Conservation (phyloP, 1,139 yeast species). For the Geotrichum siamense region DNA sequence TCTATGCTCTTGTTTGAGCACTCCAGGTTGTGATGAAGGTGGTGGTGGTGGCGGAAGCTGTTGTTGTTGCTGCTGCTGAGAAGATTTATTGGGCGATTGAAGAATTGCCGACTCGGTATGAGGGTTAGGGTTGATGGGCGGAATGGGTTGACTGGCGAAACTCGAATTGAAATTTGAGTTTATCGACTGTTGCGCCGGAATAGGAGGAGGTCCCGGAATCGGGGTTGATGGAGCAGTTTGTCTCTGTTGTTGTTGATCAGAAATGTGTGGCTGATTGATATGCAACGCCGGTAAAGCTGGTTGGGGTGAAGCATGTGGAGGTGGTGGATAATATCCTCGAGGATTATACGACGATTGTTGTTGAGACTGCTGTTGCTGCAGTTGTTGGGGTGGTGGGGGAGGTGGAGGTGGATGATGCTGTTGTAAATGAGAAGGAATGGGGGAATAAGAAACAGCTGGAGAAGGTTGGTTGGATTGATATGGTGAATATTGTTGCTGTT, state of each 20-base stretch:
- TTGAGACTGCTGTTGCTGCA: neutral
- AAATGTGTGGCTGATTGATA: no score
- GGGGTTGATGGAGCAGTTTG: no score
- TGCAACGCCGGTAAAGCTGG: slow-evolving; percentile 12
- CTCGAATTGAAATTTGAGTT: slow-evolving; percentile 5
- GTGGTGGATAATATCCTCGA: slow-evolving; percentile 23
- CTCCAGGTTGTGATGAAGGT: slow-evolving; percentile 3
- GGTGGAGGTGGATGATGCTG: slow-evolving; percentile 1
- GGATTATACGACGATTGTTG: slow-evolving; percentile 8
- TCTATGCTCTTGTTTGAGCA: slow-evolving; percentile 2
- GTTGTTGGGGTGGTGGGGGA: slow-evolving; percentile 5
- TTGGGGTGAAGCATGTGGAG: slow-evolving; percentile 34
- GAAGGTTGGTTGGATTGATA: slow-evolving; percentile 4
- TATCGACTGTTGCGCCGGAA: no score
- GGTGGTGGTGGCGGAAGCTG: slow-evolving; percentile 1
- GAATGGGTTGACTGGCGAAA: slow-evolving; percentile 14
- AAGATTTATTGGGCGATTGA: neutral
- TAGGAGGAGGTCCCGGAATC: neutral
- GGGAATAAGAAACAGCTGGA: slow-evolving; percentile 4
- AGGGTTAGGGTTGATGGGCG: slow-evolving; percentile 16
- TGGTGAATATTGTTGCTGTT: slow-evolving; percentile 6
- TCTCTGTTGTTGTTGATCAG: no score
- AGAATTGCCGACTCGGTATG: neutral
- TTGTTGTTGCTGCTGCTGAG: slow-evolving; percentile 8
- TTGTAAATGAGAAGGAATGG: slow-evolving; percentile 3